Evolutionary conservation across 2,329 filamentous ascomycete species (phyloP), one percentile per base, ranked within the genome.

Genomic region (Phoma sp.): DNA sequence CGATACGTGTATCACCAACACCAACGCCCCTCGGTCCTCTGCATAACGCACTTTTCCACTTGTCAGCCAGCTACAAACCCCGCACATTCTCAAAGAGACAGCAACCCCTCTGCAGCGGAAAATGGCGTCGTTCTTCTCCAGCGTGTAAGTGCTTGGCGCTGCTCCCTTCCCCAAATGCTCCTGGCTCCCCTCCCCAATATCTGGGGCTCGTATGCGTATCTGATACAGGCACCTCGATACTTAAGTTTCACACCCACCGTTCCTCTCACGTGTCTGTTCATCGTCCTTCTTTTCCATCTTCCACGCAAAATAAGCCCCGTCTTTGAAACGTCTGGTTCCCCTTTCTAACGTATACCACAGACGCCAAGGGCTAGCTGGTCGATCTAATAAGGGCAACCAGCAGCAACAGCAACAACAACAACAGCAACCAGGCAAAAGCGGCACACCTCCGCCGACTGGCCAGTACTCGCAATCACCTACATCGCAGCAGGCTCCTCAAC

Each of bases 351-450:
- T 55, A 57, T 55, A 63, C 58, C 64, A 64, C 61, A 73, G 69
- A 67, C 70, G 76, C 68, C 74, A 76, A 71, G 76, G 76, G 60
- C 74, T 80, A 58, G 74, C 74, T 64, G 75, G 77, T 54, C 74
- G 74, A 41, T 75, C 74, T 53, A 77, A 73, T 59, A 77, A 78
- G 67, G 65, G 71, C 55, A 74, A 71, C 44, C 74, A 73, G 55
- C 55, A 57, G 49, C 43, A 33, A 19, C 55, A 66, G 51, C 29
- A 31, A 13, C 29, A 73, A 54, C 54, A 73, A 54, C 54, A 32
- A 10, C 55, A 66, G 51, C 60, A 64, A 41, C 57, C 65, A 52
- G 71, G 70, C 55, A 76, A 76, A 70, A 68, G 69, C 58, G 67
- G 68, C 48, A 68, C 68, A 50, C 71, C 72, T 27, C 74, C 72